Conservation (phyloP, 495 filamentous ascomycete species). For the Niebla homalea region DNA sequence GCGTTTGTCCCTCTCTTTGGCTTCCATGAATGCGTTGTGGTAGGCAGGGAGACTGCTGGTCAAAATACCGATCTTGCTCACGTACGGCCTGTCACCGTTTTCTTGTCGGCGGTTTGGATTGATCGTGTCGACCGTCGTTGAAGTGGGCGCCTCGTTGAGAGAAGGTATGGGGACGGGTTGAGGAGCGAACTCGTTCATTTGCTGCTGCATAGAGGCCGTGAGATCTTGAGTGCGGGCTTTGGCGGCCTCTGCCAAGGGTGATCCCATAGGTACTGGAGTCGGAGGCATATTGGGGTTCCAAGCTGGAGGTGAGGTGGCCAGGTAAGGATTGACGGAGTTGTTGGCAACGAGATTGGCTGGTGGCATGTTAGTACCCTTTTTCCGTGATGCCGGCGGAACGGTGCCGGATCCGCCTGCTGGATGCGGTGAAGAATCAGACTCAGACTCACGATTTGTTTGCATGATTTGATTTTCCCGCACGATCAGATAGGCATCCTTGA, state of each 20-base stretch:
- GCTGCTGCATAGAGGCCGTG: constrained; percentile 2
- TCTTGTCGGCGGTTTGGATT: constrained; percentile 1
- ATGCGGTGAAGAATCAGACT: not conserved
- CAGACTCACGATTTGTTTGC: constrained; percentile 77
- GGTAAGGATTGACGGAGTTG: constrained; percentile 24
- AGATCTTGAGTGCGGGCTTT: constrained; percentile 7
- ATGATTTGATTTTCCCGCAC: constrained; percentile 96
- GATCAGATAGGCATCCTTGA: constrained; percentile 98
- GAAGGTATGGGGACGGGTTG: not conserved
- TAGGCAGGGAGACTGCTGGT: constrained; percentile 82
- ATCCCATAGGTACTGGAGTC: constrained; percentile 20
- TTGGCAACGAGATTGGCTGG: constrained; percentile 29
- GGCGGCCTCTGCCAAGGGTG: constrained; percentile 8
- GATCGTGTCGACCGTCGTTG: not conserved
- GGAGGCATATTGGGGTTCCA: constrained; percentile 27
- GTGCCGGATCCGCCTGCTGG: too few species aligned
- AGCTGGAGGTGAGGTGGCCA: constrained; percentile 39
- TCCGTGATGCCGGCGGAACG: not conserved
- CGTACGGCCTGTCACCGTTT: constrained; percentile 23
- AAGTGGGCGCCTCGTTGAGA: not conserved
- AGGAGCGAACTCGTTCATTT: not conserved
- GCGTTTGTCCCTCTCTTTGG: constrained; percentile 36
- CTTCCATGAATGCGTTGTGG: constrained; percentile 78
- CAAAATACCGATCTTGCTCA: constrained; percentile 77
- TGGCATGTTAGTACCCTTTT: not conserved